A percentile compares a stretch with the other conserved stretches of the same genome.
phyloP scores from a whole-genome alignment of 1,284 basidiomycete species.

The Gomphus bonarii region DNA sequence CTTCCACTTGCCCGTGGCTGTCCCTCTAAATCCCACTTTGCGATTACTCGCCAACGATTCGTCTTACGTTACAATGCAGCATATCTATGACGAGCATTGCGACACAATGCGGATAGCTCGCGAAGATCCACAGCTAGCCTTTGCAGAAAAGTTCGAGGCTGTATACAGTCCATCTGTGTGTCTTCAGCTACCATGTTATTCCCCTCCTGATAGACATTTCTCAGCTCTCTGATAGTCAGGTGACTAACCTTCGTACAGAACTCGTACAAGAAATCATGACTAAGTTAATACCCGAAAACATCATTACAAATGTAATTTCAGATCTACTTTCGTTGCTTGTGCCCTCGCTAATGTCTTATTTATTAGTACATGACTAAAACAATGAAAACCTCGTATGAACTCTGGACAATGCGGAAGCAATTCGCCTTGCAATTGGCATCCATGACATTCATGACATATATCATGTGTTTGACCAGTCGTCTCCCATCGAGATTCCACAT shows the following conservation, averaged over 20 bases:
- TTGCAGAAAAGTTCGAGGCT: conserved; percentile 74
- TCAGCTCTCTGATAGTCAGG: conserved; percentile 22
- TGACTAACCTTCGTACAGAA: conserved; percentile 74
- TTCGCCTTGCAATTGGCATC: conserved; percentile 88
- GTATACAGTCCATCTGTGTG: conserved; percentile 24
- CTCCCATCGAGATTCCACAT: conserved; percentile 82
- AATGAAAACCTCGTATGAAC: conserved; percentile 77
- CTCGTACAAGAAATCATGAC: conserved; percentile 83
- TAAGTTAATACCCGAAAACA: conserved; percentile 87
- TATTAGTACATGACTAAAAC: conserved; percentile 80
- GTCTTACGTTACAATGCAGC: conserved; percentile 85
- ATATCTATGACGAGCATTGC: conserved; percentile 91
- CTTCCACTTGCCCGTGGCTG: conserved; percentile 85
- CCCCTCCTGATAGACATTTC: background rate
- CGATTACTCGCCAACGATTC: conserved; percentile 88
- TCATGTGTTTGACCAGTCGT: conserved; percentile 79
- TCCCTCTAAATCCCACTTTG: conserved; percentile 79
- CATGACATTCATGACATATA: conserved; percentile 88
- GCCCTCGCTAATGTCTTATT: conserved; percentile 1
- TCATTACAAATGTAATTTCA: conserved; percentile 68
- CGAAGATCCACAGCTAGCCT: conserved; percentile 83
- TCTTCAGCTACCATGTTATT: background rate
- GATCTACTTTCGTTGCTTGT: background rate
- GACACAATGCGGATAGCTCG: conserved; percentile 66
- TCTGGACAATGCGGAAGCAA: conserved; percentile 97